Percentiles rank a stretch among this genome's conserved stretches.
Evolutionary conservation across 1,139 yeast species (phyloP).

Genomic region (Arxiozyma bovina): DNA sequence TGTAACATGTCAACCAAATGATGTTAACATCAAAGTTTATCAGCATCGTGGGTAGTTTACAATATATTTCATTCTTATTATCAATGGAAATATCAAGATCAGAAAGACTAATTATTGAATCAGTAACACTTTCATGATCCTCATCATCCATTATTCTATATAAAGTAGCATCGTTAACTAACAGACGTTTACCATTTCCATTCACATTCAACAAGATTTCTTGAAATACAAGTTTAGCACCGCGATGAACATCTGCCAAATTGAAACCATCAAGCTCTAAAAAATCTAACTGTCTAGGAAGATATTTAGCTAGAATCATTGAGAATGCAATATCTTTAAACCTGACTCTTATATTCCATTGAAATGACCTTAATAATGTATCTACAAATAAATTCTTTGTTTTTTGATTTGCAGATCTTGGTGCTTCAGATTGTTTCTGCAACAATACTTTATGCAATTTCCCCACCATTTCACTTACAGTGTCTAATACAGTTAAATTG

Average conservation of each 20-base stretch:
- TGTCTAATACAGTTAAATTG: conserved; percentile 18
- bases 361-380: conserved; percentile 3
- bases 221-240: conserved; percentile 14
- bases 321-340: conserved; percentile 22
- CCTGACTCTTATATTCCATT: conserved; percentile 20
- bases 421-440: neutral
- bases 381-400: neutral
- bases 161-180: conserved; percentile 14
- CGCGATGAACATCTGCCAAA: conserved; percentile 21
- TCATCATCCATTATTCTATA: conserved; percentile 19
- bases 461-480: conserved; percentile 9
- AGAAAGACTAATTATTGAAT: conserved; percentile 13
- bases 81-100: conserved; percentile 8
- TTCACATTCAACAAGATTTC: conserved; percentile 15
- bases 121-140: conserved; percentile 7
- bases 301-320: conserved; percentile 16
- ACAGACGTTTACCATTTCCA: conserved; percentile 10
- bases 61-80: neutral
- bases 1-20: conserved; percentile 24
- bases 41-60: conserved; percentile 15
- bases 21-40: conserved; percentile 23
- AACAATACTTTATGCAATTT: conserved; percentile 3
- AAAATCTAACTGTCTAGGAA: conserved; percentile 23
- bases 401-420: neutral
- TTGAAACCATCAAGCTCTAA: conserved; percentile 13